A percentile compares a stretch with the other conserved stretches of the same genome.
Conservation (phyloP, 495 filamentous ascomycete species). For the Trichoderma parareesei region DNA sequence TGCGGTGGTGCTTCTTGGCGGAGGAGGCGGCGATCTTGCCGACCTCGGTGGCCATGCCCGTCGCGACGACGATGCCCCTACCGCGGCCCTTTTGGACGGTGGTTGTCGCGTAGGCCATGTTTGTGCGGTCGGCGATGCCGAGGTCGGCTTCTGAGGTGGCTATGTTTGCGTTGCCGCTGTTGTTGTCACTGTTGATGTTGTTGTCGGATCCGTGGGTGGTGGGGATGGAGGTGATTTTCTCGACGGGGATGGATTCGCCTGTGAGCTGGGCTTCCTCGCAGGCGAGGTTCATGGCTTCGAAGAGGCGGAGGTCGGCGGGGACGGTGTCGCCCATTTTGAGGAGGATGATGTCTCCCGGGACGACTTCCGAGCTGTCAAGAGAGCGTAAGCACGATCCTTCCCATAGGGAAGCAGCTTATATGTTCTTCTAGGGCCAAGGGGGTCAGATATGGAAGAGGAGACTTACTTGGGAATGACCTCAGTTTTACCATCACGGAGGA, state of each 20-base stretch:
- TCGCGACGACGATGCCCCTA: slow-evolving; percentile 55
- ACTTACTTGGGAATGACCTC: slow-evolving; percentile 15
- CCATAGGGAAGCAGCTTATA: too few species aligned
- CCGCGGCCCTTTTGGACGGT: slow-evolving; percentile 61
- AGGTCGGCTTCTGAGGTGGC: slow-evolving; percentile 36
- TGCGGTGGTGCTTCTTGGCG: slow-evolving; percentile 37
- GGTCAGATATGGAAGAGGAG: neutral
- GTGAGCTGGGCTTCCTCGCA: slow-evolving; percentile 62
- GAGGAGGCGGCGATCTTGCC: slow-evolving; percentile 69
- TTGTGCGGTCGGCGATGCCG: slow-evolving; percentile 56
- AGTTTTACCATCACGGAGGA: slow-evolving; percentile 57
- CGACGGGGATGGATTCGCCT: slow-evolving; percentile 60
- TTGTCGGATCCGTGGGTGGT: slow-evolving; percentile 1
- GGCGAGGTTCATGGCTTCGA: slow-evolving; percentile 72
- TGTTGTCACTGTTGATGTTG: too few species aligned
- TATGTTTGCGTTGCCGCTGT: too few species aligned
- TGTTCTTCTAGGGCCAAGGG: too few species aligned
- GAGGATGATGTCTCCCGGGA: slow-evolving; percentile 74
- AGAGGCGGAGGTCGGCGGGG: slow-evolving; percentile 65
- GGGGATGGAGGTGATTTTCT: slow-evolving; percentile 35
- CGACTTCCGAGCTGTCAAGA: slow-evolving; percentile 51
- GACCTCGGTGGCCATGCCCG: slow-evolving; percentile 78
- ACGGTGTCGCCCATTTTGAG: slow-evolving; percentile 80
- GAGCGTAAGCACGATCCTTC: too few species aligned
- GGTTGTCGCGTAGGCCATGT: slow-evolving; percentile 62